Conservation (phyloP, 805 yeast species). For the Kazachstania kunashirensis region DNA sequence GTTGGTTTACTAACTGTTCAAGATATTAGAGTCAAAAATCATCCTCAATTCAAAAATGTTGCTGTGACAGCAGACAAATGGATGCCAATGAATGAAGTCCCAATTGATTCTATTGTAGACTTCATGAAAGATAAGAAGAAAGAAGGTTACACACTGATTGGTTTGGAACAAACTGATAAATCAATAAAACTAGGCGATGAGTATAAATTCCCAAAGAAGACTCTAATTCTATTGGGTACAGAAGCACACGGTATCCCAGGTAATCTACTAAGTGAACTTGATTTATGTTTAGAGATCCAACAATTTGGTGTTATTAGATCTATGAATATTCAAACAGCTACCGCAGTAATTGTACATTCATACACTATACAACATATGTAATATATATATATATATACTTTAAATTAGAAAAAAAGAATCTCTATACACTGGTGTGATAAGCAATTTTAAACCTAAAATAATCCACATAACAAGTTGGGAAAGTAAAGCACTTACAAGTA, state of each 20-base stretch:
- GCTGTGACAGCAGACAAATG: constrained; percentile 92
- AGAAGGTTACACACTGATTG: constrained; percentile 81
- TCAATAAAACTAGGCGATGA: constrained; percentile 60
- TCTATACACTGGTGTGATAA: no score
- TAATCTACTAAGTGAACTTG: constrained; percentile 67
- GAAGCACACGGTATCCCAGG: constrained; percentile 93
- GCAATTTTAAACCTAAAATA: no score
- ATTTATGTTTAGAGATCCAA: constrained; percentile 80
- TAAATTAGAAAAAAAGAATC: no score
- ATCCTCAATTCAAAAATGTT: constrained; percentile 70
- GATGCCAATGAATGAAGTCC: constrained; percentile 88
- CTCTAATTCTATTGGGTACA: constrained; percentile 69
- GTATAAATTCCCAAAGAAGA: constrained; percentile 67
- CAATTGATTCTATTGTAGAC: constrained; percentile 39
- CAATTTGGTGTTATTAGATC: constrained; percentile 89
- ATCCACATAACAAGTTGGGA: not conserved
- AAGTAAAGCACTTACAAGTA: constrained; percentile 4
- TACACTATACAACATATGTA: constrained; percentile 44
- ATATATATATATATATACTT: no score
- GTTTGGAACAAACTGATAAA: constrained; percentile 86
- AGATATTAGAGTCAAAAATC: constrained; percentile 52
- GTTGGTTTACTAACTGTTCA: constrained; percentile 73
- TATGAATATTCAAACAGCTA: constrained; percentile 94
- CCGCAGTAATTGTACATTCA: constrained; percentile 89
- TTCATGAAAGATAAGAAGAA: constrained; percentile 52